Percentiles rank a stretch among this genome's conserved stretches.
Evolutionary conservation across 1,284 basidiomycete species (phyloP).

Genomic region (Ustilago trichophora): DNA sequence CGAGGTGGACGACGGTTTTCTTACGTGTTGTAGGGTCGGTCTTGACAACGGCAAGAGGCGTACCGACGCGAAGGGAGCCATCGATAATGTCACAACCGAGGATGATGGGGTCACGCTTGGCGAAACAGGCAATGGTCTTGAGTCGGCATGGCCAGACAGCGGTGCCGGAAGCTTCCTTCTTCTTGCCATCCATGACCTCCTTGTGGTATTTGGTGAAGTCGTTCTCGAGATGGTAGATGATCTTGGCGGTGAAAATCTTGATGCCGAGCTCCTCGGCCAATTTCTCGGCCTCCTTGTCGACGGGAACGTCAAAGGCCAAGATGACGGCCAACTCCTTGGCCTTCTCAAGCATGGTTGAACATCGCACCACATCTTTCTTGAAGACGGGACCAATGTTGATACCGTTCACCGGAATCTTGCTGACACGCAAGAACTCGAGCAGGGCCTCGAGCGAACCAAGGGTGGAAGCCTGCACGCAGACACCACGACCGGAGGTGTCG

Average conservation of each 20-base stretch:
- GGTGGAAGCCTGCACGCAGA: slow-evolving; percentile 97
- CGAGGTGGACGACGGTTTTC: slow-evolving; percentile 88
- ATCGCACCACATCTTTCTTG: slow-evolving; percentile 93
- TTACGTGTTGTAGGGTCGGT: slow-evolving; percentile 84
- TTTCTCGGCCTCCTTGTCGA: slow-evolving; percentile 89
- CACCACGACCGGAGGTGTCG: slow-evolving; percentile 92
- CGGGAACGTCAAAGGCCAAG: slow-evolving; percentile 92
- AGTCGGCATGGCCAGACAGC: slow-evolving; percentile 97
- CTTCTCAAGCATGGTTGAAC: slow-evolving; percentile 93
- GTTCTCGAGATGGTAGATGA: slow-evolving; percentile 99
- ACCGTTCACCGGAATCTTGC: slow-evolving; percentile 87
- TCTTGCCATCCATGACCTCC: slow-evolving; percentile 91
- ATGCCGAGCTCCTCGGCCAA: slow-evolving; percentile 93
- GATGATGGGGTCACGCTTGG: slow-evolving; percentile 95
- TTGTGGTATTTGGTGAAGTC: slow-evolving; percentile 95
- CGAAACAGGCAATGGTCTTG: slow-evolving; percentile 90
- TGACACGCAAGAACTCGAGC: slow-evolving; percentile 90
- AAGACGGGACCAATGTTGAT: slow-evolving; percentile 99
- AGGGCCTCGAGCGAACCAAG: slow-evolving; percentile 96
- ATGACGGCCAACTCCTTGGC: slow-evolving; percentile 95
- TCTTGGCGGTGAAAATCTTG: slow-evolving; percentile 93
- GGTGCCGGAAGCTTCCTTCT: slow-evolving; percentile 87
- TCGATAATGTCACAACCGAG: slow-evolving; percentile 96
- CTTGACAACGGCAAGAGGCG: slow-evolving; percentile 93
- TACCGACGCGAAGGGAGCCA: slow-evolving; percentile 86